Conservation (phyloP, 129 eudicot genomes). For the Helianthus tuberosus region DNA sequence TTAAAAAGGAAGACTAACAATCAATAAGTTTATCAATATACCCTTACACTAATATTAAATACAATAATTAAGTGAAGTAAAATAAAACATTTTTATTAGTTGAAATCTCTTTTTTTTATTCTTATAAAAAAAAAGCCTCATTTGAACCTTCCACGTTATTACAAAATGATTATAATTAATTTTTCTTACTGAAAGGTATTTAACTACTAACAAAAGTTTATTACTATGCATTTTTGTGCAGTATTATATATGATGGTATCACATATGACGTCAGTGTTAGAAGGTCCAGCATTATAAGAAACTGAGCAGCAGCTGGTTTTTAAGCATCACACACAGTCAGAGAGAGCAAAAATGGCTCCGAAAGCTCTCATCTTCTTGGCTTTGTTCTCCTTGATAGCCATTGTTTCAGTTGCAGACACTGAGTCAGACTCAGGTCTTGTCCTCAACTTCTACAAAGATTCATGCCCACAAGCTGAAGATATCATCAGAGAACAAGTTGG, state of each 20-base stretch:
- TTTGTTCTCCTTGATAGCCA: slow-evolving; percentile 45
- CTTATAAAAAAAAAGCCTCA: too few relatives aligned
- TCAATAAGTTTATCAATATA: too few relatives aligned
- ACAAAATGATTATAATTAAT: too few relatives aligned
- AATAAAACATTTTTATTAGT: too few relatives aligned
- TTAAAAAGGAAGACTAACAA: too few relatives aligned
- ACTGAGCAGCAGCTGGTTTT: slow-evolving; percentile 8
- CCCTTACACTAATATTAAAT: too few relatives aligned
- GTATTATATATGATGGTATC: not conserved
- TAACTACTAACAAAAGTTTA: too few relatives aligned
- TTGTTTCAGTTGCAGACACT: slow-evolving; percentile 49
- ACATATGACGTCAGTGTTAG: slow-evolving; percentile 3
- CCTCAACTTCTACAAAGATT: slow-evolving; percentile 84
- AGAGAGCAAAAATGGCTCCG: slow-evolving; percentile 48
- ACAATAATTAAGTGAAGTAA: too few relatives aligned
- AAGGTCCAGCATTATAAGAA: slow-evolving; percentile 31
- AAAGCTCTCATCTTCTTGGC: slow-evolving; percentile 58
- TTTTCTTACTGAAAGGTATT: too few relatives aligned
- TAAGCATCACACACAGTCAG: not conserved
- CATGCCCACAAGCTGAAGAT: slow-evolving; percentile 98
- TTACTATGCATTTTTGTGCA: too few relatives aligned
- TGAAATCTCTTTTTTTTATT: too few relatives aligned
- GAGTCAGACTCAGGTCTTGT: slow-evolving; percentile 60
- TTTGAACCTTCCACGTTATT: too few relatives aligned
- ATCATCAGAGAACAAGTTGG: slow-evolving; percentile 90